phyloP scores from a whole-genome alignment of 208 protist genomes.

The Angomonas desouzai region DNA sequence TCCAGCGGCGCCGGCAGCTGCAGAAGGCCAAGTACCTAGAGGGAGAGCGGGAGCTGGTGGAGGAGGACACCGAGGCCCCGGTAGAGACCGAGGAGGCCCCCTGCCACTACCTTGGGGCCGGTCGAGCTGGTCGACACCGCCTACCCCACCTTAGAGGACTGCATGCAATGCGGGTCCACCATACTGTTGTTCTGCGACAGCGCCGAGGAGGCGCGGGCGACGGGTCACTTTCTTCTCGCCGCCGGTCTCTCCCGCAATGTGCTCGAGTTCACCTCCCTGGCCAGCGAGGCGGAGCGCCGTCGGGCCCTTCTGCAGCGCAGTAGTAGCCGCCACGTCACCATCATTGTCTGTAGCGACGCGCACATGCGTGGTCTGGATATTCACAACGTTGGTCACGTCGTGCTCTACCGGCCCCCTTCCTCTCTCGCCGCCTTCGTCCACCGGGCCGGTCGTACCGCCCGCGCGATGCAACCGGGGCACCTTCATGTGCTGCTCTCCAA shows the following conservation, averaged over 20 bases:
- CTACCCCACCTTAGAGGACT: slow-evolving; percentile 53
- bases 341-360: slow-evolving; percentile 82
- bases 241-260: slow-evolving; percentile 48
- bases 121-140: slow-evolving; percentile 6
- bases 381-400: slow-evolving; percentile 77
- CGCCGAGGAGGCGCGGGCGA: slow-evolving; percentile 84
- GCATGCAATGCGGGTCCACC: slow-evolving; percentile 33
- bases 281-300: slow-evolving; percentile 66
- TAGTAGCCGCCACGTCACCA: slow-evolving; percentile 16
- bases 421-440: slow-evolving; percentile 96
- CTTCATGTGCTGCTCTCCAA: slow-evolving; percentile 81
- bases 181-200: slow-evolving; percentile 84
- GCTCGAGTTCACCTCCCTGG: slow-evolving; percentile 83
- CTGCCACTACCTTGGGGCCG: background rate
- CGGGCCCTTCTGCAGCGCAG: slow-evolving; percentile 47
- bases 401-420: slow-evolving; percentile 88
- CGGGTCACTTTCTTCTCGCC: slow-evolving; percentile 82
- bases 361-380: slow-evolving; percentile 91
- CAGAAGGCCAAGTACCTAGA: slow-evolving; percentile 12
- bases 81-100: background rate
- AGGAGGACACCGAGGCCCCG: slow-evolving; percentile 3
- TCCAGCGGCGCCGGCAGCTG: background rate
- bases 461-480: slow-evolving; percentile 86
- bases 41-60: slow-evolving; percentile 18
- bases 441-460: slow-evolving; percentile 93